These are phyloP conservation scores for Cenchrus fungigraminus DNA, from an alignment of 176 grass and related monocot species.

Conservation along the genomic window DNA sequence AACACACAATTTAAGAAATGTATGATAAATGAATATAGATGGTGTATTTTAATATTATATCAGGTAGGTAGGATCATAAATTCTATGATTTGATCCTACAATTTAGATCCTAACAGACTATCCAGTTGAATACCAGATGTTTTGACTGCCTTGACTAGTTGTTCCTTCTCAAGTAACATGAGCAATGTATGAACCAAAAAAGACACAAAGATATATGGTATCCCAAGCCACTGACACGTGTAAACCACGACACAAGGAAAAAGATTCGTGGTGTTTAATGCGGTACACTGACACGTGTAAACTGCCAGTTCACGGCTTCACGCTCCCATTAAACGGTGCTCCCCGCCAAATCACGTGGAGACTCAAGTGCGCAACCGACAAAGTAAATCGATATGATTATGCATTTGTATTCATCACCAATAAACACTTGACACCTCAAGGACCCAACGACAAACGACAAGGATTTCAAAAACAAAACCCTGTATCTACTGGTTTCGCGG, in stretches of 20 bases:
- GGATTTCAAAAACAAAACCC: not conserved
- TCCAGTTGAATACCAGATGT: not conserved
- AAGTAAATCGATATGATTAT: not conserved
- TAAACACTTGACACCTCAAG: slow-evolving; percentile 12
- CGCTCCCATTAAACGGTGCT: not conserved
- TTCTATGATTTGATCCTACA: not conserved
- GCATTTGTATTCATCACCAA: not conserved
- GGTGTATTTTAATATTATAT: not conserved
- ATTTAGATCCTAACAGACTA: not conserved
- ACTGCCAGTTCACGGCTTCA: not conserved
- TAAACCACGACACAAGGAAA: not conserved
- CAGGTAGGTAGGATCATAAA: not conserved
- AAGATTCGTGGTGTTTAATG: not conserved
- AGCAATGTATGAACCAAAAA: slow-evolving; percentile 1
- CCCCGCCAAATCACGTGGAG: not conserved
- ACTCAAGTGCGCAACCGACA: not conserved
- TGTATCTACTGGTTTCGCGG: slow-evolving; percentile 2
- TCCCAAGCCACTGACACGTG: not conserved
- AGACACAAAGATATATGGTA: not conserved
- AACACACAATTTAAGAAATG: not conserved
- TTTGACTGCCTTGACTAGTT: not conserved
- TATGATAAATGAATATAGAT: not conserved
- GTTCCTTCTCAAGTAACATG: not conserved
- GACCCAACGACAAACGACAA: not conserved
- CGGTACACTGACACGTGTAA: not conserved